Evolutionary conservation across 305 asterid genomes (phyloP).

Genomic region (Andrographis paniculata): DNA sequence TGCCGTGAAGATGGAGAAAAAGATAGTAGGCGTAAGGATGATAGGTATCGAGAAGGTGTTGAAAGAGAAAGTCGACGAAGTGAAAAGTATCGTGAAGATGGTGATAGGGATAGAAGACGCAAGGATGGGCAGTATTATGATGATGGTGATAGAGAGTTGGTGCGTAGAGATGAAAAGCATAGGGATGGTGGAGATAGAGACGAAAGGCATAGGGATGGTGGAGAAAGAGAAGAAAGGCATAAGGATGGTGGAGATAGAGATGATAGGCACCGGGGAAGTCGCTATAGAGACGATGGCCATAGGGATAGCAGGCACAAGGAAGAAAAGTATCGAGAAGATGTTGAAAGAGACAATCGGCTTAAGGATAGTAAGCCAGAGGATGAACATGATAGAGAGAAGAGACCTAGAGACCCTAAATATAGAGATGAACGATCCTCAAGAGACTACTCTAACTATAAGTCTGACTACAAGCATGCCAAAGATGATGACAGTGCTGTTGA

Average conservation of each 20-base stretch:
- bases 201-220: conserved; percentile 36
- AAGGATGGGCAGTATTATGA: conserved; percentile 43
- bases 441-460: conserved; percentile 60
- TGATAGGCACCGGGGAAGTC: conserved; percentile 28
- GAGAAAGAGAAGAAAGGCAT: conserved; percentile 35
- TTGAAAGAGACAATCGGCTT: conserved; percentile 42
- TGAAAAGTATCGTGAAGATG: conserved; percentile 53
- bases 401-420: conserved; percentile 46
- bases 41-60: neutral
- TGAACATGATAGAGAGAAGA: conserved; percentile 60
- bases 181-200: conserved; percentile 56
- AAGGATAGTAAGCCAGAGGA: conserved; percentile 59
- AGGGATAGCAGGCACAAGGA: conserved; percentile 46
- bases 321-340: conserved; percentile 55
- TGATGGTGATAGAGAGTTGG: conserved; percentile 48
- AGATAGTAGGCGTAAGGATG: conserved; percentile 30
- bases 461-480: conserved; percentile 50
- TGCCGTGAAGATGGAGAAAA: conserved; percentile 58
- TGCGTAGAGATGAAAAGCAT: conserved; percentile 40
- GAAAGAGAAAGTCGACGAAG: conserved; percentile 8
- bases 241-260: conserved; percentile 33
- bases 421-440: conserved; percentile 38
- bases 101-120: conserved; percentile 42
- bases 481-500: conserved; percentile 56
- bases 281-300: conserved; percentile 34